Conservation (phyloP, 495 filamentous ascomycete genomes). For the Penicillium taxi region DNA sequence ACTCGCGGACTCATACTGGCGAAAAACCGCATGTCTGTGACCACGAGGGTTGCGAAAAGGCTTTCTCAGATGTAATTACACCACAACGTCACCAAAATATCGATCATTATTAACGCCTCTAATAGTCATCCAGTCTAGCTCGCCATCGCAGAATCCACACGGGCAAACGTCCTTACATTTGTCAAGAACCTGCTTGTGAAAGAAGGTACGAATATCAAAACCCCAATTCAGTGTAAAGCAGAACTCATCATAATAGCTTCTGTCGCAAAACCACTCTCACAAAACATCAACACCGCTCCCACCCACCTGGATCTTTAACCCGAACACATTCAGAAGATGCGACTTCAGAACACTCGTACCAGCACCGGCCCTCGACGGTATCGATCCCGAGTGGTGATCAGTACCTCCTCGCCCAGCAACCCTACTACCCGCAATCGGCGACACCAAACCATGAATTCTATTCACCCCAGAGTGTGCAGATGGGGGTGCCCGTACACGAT, state of each 20-base stretch:
- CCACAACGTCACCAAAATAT: neutral
- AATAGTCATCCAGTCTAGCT: conserved; percentile 77
- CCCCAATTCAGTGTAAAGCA: neutral
- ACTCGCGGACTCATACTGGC: conserved; percentile 79
- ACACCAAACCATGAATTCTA: conserved; percentile 36
- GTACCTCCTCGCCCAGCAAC: conserved; percentile 34
- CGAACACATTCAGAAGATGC: conserved; percentile 38
- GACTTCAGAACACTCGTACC: conserved; percentile 35
- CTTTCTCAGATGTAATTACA: conserved; percentile 73
- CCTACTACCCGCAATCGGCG: conserved; percentile 31
- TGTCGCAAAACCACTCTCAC: conserved; percentile 84
- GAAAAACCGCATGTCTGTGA: conserved; percentile 85
- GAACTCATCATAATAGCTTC: conserved; percentile 50
- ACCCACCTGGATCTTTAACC: conserved; percentile 50
- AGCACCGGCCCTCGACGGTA: conserved; percentile 21
- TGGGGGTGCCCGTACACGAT: conserved; percentile 29
- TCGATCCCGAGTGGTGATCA: conserved; percentile 31
- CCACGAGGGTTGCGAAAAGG: conserved; percentile 70
- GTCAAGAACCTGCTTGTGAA: conserved; percentile 65
- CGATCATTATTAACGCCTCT: neutral
- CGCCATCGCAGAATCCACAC: conserved; percentile 83
- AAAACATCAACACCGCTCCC: conserved; percentile 67
- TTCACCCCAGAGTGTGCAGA: conserved; percentile 27
- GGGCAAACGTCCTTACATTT: conserved; percentile 77
- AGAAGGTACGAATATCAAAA: conserved; percentile 57